These are phyloP conservation scores for Fagopyrum esculentum DNA, from an alignment of 148 eudicot genomes.

Conservation along the genomic window DNA sequence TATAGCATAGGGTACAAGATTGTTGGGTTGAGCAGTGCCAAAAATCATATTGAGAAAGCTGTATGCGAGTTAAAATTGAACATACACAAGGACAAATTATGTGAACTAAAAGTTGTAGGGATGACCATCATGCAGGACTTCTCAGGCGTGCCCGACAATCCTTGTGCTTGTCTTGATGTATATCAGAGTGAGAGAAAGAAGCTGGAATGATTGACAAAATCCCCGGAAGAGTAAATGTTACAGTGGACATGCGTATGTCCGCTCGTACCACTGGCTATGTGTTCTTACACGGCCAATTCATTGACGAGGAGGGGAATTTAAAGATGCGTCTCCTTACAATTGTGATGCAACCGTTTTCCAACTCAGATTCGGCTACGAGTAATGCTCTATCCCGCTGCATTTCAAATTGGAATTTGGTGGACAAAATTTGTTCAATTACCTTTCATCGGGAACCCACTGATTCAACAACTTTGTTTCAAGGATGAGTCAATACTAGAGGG, in stretches of 20 bases:
- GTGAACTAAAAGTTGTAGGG: slow-evolving; percentile 31
- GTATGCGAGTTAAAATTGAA: slow-evolving; percentile 17
- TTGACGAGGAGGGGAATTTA: slow-evolving; percentile 66
- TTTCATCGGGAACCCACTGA: slow-evolving; percentile 47
- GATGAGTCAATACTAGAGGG: neutral
- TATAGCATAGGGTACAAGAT: slow-evolving; percentile 62
- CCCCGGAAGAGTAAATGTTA: slow-evolving; percentile 61
- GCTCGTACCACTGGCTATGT: slow-evolving; percentile 49
- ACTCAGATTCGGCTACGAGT: slow-evolving; percentile 64
- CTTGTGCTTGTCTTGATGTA: slow-evolving; percentile 53
- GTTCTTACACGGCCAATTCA: slow-evolving; percentile 56
- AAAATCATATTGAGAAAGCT: slow-evolving; percentile 70
- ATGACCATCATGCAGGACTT: slow-evolving; percentile 73
- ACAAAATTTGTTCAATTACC: slow-evolving; percentile 53
- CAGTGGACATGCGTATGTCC: slow-evolving; percentile 63
- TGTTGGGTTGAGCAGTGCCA: slow-evolving; percentile 66
- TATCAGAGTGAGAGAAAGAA: slow-evolving; percentile 54
- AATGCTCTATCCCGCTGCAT: slow-evolving; percentile 76
- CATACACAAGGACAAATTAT: no score
- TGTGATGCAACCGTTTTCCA: slow-evolving; percentile 75
- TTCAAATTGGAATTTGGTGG: slow-evolving; percentile 60
- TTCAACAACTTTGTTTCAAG: slow-evolving; percentile 14
- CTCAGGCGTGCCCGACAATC: slow-evolving; percentile 64
- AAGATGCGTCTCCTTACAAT: slow-evolving; percentile 65
- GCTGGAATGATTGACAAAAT: slow-evolving; percentile 46